Evolutionary conservation across 495 filamentous ascomycete genomes (phyloP).

Genomic region (Hypoxylon perforatum): DNA sequence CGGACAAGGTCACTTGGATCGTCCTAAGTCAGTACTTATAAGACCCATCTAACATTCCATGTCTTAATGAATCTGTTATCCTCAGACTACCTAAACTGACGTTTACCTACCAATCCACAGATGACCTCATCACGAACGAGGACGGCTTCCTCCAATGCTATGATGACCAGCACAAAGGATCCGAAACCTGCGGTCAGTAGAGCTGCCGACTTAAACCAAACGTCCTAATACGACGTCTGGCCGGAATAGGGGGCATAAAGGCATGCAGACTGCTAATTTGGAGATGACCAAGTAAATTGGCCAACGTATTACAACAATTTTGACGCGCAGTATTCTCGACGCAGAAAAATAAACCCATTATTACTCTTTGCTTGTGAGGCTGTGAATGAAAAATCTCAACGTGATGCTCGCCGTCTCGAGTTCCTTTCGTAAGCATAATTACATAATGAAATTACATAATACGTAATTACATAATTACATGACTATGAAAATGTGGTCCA

Average conservation of each 20-base stretch:
- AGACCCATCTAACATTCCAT: too few species aligned
- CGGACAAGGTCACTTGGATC: not conserved
- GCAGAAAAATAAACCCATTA: too few species aligned
- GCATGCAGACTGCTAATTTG: too few species aligned
- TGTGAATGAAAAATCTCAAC: too few species aligned
- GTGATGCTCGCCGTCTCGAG: too few species aligned
- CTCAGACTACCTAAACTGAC: not conserved
- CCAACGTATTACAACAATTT: too few species aligned
- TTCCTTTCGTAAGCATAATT: not conserved
- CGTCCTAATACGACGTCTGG: too few species aligned
- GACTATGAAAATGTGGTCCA: conserved; percentile 7
- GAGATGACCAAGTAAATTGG: too few species aligned
- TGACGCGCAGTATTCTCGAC: too few species aligned
- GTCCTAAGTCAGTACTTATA: not conserved
- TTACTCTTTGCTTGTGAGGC: too few species aligned
- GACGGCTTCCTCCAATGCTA: not conserved
- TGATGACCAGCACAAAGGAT: not conserved
- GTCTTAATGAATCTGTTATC: not conserved
- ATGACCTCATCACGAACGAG: not conserved
- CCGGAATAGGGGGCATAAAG: too few species aligned
- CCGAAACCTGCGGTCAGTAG: not conserved
- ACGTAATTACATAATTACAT: too few species aligned
- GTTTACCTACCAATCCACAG: not conserved
- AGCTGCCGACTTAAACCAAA: not conserved
- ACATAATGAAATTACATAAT: not conserved